Percentiles rank a stretch among this genome's conserved stretches.
phyloP scores from a whole-genome alignment of 805 yeast genomes.

The Candida krabiensis region DNA sequence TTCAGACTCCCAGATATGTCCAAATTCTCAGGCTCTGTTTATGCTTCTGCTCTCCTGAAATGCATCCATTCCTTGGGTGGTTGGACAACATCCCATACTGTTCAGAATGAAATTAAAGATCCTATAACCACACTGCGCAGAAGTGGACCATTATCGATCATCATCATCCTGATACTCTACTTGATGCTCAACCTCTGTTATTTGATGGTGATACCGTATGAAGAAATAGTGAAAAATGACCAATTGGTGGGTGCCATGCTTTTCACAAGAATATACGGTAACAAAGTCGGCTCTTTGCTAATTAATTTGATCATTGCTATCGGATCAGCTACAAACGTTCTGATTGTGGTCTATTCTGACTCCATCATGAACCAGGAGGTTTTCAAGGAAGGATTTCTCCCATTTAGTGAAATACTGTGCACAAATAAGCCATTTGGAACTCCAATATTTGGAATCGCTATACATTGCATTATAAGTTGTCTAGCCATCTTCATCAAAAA shows the following conservation, averaged over 20 bases:
- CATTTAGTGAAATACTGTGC: conserved; percentile 42
- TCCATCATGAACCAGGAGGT: conserved; percentile 49
- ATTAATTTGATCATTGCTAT: conserved; percentile 45
- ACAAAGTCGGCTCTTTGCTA: conserved; percentile 39
- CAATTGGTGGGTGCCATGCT: conserved; percentile 45
- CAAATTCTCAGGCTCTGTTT: conserved; percentile 32
- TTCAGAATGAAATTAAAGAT: conserved; percentile 46
- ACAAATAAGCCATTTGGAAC: conserved; percentile 49
- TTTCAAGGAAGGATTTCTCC: conserved; percentile 48
- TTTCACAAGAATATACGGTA: conserved; percentile 45
- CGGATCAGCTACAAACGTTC: conserved; percentile 49
- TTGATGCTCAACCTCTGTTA: conserved; percentile 45
- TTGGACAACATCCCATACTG: conserved; percentile 51
- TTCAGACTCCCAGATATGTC: conserved; percentile 20
- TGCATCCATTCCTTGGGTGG: conserved; percentile 49
- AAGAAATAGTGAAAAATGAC: conserved; percentile 40
- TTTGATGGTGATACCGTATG: conserved; percentile 42
- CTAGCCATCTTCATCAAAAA: conserved; percentile 21
- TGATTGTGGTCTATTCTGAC: conserved; percentile 47
- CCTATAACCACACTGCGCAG: conserved; percentile 44
- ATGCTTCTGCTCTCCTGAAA: conserved; percentile 46
- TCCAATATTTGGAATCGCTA: conserved; percentile 34
- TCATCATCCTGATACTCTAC: conserved; percentile 39
- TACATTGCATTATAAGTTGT: conserved; percentile 27
- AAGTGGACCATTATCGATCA: conserved; percentile 46